Evolutionary conservation across 164 flowering plant genomes (phyloP).

Genomic region (Cinnamomum chago): DNA sequence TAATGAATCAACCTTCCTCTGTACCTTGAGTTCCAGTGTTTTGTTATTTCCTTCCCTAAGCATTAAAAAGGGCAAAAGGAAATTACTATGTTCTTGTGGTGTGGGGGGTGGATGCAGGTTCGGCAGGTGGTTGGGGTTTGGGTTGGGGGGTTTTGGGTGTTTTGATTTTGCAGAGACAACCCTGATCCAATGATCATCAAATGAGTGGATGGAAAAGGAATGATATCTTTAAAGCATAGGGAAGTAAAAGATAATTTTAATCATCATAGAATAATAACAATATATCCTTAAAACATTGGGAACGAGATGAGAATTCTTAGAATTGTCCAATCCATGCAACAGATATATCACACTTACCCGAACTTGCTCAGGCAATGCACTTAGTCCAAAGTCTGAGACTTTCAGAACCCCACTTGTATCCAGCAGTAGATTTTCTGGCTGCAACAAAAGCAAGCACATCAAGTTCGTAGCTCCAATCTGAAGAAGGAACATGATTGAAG

Average conservation of each 20-base stretch:
- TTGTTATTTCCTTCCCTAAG: background rate
- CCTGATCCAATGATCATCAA: background rate
- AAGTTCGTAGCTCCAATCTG: background rate
- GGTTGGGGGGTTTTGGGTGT: no score
- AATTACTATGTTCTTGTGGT: background rate
- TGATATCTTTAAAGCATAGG: background rate
- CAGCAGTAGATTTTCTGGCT: conserved; percentile 95
- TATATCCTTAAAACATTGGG: background rate
- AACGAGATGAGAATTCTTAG: background rate
- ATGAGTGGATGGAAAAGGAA: background rate
- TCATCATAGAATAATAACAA: no score
- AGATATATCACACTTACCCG: conserved; percentile 53
- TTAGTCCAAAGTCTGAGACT: conserved; percentile 97
- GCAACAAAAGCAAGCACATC: conserved; percentile 10
- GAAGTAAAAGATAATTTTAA: no score
- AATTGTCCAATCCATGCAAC: background rate
- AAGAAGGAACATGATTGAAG: background rate
- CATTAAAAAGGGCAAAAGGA: background rate
- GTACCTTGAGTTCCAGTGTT: background rate
- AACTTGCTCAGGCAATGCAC: conserved; percentile 97
- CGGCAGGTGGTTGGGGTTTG: background rate
- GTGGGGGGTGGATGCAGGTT: background rate
- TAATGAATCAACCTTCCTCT: background rate
- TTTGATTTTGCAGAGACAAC: background rate
- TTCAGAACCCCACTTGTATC: conserved; percentile 87